Base-by-base conservation (phyloP, 2,329 filamentous ascomycete genomes). In the Sporothrix variecibatus region DNA sequence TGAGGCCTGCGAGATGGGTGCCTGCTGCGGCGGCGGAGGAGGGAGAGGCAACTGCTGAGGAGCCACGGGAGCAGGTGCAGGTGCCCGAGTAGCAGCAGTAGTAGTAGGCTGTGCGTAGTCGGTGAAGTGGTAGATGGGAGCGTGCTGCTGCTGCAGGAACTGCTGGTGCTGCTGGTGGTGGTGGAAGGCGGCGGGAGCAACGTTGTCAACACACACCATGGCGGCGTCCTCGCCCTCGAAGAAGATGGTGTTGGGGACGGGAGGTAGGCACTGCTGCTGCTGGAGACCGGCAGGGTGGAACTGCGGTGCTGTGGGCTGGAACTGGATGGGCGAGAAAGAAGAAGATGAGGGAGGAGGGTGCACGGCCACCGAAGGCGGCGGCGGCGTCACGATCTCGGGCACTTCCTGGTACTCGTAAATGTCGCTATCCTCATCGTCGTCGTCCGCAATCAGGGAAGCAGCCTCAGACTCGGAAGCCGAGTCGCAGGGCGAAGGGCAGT, bases 191-290 rank as follows among this genome's bases (percentile, higher is more conserved):
- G 46, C 71, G 5, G 70, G 60, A 0, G 17, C 20, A 40, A 67
- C 38, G 7, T 46, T 26, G 23, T 72, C 73, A 4, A 74, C 60
- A 43, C 81, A 78, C 60, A 78, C 76, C 62, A 84, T 80, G 75
- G 82, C 81, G 20, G 82, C 78, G 40, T 86, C 85, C 79, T 87
- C 87, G 58, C 83, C 76, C 72, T 87, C 86, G 78, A 82, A 87
- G 60, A 85, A 81, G 40, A 51, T n/a, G 20, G 43, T 20, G 43
- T 49, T 49, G 43, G 49, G 46, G 80, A 79, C n/a, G 81, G 79
- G 56, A 49, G 78, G 20, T 34, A 71, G n/a, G n/a, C 68, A 60
- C 51, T 43, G 68, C 34, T 58, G 68, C 46, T 53, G 67, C 26
- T 51, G 43, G 51, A 28, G 51, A 26, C 23, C 40, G 31, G 28